Evolutionary conservation across 352 stramenopile genomes (phyloP).

Genomic region (Globisporangium paddicum): DNA sequence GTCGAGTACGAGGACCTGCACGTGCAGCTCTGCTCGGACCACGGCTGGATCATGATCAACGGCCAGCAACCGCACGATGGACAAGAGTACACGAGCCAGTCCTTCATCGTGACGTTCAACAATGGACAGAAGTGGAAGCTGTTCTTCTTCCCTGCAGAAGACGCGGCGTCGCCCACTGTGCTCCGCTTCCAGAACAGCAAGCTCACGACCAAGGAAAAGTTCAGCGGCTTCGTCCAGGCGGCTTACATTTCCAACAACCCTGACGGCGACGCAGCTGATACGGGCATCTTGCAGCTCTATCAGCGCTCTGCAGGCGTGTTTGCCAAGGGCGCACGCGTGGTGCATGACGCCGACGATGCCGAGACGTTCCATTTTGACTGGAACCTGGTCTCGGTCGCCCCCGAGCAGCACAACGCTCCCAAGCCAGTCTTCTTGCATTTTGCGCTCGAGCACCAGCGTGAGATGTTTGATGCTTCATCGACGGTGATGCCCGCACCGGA

Average conservation of each 20-base stretch:
- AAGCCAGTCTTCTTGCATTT: conserved; percentile 57
- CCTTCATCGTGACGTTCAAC: conserved; percentile 64
- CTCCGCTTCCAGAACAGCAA: conserved; percentile 38
- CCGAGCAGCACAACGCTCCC: not conserved
- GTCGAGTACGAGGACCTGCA: conserved; percentile 65
- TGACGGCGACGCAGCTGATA: conserved; percentile 12
- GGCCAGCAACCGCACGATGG: conserved; percentile 29
- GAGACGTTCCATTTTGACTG: conserved; percentile 65
- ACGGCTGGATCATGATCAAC: conserved; percentile 58
- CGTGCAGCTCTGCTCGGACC: conserved; percentile 56
- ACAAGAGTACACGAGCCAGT: conserved; percentile 29
- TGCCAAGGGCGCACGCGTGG: conserved; percentile 19
- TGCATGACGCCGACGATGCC: conserved; percentile 16
- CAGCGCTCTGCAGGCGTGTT: conserved; percentile 53
- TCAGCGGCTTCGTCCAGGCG: conserved; percentile 61
- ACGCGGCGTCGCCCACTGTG: conserved; percentile 4
- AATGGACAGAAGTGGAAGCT: conserved; percentile 74
- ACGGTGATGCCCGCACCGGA: conserved; percentile 31
- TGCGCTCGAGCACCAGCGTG: conserved; percentile 49
- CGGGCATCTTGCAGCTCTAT: conserved; percentile 55
- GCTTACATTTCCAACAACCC: conserved; percentile 53
- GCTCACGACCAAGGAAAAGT: conserved; percentile 43
- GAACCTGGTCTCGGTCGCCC: conserved; percentile 21
- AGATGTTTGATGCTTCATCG: conserved; percentile 43
- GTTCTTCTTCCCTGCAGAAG: conserved; percentile 44